These are phyloP conservation scores for Colletotrichum sp. DNA, from an alignment of 2,329 filamentous ascomycete species.

Conservation along the genomic window DNA sequence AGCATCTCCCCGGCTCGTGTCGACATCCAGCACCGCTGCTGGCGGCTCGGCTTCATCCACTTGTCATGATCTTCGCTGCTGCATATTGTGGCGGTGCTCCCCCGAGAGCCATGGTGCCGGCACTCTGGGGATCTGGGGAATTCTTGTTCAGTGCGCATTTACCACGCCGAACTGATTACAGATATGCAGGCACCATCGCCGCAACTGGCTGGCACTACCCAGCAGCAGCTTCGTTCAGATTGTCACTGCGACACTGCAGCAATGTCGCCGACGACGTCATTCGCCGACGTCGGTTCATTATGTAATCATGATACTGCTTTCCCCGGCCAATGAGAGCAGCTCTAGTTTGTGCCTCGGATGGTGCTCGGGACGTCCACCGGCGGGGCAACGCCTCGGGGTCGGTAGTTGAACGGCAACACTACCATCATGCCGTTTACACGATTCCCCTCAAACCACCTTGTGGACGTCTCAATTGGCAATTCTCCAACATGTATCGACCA, in stretches of 20 bases:
- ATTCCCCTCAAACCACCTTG: background rate
- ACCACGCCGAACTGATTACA: background rate
- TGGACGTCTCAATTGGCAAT: background rate
- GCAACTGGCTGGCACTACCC: background rate
- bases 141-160: background rate
- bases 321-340: background rate
- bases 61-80: background rate
- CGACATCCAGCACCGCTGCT: background rate
- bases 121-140: background rate
- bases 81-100: constrained; percentile 1
- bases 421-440: background rate
- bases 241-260: background rate
- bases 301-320: background rate
- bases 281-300: constrained; percentile 12
- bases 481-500: background rate
- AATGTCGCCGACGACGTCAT: constrained; percentile 10
- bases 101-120: background rate
- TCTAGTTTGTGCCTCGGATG: constrained; percentile 10
- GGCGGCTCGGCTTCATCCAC: background rate
- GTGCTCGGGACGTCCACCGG: constrained; percentile 14
- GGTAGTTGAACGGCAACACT: background rate
- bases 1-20: background rate
- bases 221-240: background rate
- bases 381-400: background rate
- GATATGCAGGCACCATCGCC: background rate